Percentiles rank a stretch among this genome's conserved stretches.
These are phyloP conservation scores for Psilocybe cubensis DNA, from an alignment of 768 basidiomycete species.

Conservation along the genomic window DNA sequence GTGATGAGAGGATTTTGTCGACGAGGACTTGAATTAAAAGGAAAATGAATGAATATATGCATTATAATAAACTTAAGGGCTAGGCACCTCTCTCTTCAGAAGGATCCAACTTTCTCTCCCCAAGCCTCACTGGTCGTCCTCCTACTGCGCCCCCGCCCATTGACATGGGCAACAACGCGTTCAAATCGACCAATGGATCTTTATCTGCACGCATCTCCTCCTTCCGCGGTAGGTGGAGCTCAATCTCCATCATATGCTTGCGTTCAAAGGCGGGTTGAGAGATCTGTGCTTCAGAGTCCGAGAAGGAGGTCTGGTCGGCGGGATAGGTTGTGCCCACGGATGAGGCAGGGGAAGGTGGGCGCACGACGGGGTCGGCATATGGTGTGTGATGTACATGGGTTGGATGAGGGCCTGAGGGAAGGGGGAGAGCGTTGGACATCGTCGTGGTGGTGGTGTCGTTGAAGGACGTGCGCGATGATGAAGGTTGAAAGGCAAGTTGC, in stretches of 20 bases:
- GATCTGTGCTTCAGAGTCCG: constrained; percentile 45
- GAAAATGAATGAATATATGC: background rate
- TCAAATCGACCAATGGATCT: constrained; percentile 42
- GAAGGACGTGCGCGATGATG: too few relatives aligned
- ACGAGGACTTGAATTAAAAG: constrained; percentile 24
- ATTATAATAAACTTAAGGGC: constrained; percentile 21
- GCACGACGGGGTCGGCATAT: constrained; percentile 51
- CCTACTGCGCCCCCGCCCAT: too few relatives aligned
- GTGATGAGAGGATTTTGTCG: constrained; percentile 38
- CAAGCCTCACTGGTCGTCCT: constrained; percentile 15
- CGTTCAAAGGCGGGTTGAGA: constrained; percentile 42
- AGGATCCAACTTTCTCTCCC: constrained; percentile 24
- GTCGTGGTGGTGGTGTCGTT: too few relatives aligned
- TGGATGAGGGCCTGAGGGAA: background rate
- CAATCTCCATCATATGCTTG: constrained; percentile 45
- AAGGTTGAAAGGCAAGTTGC: background rate
- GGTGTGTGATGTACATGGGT: constrained; percentile 38
- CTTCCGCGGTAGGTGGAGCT: constrained; percentile 34
- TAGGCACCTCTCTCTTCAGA: constrained; percentile 40
- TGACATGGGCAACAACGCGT: too few relatives aligned
- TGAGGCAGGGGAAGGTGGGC: constrained; percentile 54
- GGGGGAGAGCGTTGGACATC: background rate
- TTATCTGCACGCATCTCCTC: constrained; percentile 46
- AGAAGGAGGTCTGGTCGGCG: constrained; percentile 48
- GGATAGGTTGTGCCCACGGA: constrained; percentile 52